These are phyloP conservation scores for Knufia petricola DNA, from an alignment of 2,329 filamentous ascomycete genomes.

Conservation along the genomic window DNA sequence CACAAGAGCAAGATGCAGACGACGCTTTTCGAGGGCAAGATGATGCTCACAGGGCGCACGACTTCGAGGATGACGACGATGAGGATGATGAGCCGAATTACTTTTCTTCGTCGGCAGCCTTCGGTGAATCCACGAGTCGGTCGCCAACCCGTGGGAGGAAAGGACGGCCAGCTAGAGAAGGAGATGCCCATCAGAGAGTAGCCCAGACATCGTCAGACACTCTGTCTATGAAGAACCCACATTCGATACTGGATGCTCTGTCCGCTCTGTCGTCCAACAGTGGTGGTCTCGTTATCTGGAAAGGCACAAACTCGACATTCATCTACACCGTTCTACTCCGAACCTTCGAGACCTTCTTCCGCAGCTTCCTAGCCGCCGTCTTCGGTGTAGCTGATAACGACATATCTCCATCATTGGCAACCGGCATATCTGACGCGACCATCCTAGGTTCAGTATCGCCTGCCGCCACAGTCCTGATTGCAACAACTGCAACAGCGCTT, in stretches of 20 bases:
- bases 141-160: constrained; percentile 28
- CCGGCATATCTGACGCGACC: constrained; percentile 39
- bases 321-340: constrained; percentile 80
- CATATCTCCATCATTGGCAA: constrained; percentile 39
- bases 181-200: constrained; percentile 30
- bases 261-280: constrained; percentile 82
- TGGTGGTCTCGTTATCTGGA: constrained; percentile 88
- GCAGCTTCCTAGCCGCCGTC: constrained; percentile 80
- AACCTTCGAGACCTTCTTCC: constrained; percentile 82
- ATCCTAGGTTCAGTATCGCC: constrained; percentile 75
- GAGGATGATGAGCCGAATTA: constrained; percentile 38
- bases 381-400: constrained; percentile 79
- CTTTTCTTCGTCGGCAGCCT: constrained; percentile 36
- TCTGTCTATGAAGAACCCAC: constrained; percentile 61
- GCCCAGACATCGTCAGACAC: constrained; percentile 43
- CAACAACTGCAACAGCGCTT: constrained; percentile 53
- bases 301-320: constrained; percentile 83
- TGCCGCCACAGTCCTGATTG: constrained; percentile 67
- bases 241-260: constrained; percentile 78
- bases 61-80: constrained; percentile 27
- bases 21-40: constrained; percentile 2
- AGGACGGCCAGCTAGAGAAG: constrained; percentile 34
- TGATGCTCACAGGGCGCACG: constrained; percentile 21
- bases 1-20: constrained; percentile 25
- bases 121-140: constrained; percentile 27